Evolutionary conservation across 192 early-diverging fungal genomes (phyloP).

Genomic region (Chytriomyces sp.): DNA sequence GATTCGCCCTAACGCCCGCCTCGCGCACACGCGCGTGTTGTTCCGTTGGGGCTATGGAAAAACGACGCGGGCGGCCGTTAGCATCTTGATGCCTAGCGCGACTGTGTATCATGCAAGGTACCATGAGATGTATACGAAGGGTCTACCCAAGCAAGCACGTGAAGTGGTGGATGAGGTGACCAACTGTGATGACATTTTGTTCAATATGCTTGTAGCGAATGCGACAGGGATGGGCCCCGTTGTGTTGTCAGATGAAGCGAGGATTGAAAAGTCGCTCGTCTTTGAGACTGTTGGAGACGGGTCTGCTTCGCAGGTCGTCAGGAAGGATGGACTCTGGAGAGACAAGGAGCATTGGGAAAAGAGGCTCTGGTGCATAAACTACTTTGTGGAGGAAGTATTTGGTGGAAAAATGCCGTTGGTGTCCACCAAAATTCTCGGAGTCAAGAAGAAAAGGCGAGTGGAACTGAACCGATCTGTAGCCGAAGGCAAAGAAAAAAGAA

Average conservation of each 20-base stretch:
- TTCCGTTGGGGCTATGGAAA: slow-evolving; percentile 25
- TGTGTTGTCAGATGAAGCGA: slow-evolving; percentile 13
- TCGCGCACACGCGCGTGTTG: not conserved
- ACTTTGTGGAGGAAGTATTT: slow-evolving; percentile 26
- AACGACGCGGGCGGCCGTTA: not conserved
- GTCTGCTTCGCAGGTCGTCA: too few relatives aligned
- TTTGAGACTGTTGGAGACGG: slow-evolving; percentile 1
- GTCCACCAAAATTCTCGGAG: not conserved
- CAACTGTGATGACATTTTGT: slow-evolving; percentile 42
- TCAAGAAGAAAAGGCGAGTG: not conserved
- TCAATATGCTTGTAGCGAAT: slow-evolving; percentile 42
- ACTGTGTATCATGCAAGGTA: slow-evolving; percentile 32
- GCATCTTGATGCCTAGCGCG: slow-evolving; percentile 37
- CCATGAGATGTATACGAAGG: slow-evolving; percentile 31
- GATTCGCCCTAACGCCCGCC: not conserved
- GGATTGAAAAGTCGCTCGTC: slow-evolving; percentile 7
- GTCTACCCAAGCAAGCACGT: slow-evolving; percentile 13
- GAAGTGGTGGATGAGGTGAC: slow-evolving; percentile 29
- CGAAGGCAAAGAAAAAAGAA: too few relatives aligned
- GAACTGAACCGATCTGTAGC: too few relatives aligned
- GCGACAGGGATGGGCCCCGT: slow-evolving; percentile 28
- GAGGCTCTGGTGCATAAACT: slow-evolving; percentile 20
- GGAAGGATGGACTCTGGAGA: slow-evolving; percentile 22
- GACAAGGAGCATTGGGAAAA: slow-evolving; percentile 27
- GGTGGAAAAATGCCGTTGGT: slow-evolving; percentile 29